These are phyloP conservation scores for Cordyceps cateniannulata DNA, from an alignment of 2,329 filamentous ascomycete species.

Conservation along the genomic window DNA sequence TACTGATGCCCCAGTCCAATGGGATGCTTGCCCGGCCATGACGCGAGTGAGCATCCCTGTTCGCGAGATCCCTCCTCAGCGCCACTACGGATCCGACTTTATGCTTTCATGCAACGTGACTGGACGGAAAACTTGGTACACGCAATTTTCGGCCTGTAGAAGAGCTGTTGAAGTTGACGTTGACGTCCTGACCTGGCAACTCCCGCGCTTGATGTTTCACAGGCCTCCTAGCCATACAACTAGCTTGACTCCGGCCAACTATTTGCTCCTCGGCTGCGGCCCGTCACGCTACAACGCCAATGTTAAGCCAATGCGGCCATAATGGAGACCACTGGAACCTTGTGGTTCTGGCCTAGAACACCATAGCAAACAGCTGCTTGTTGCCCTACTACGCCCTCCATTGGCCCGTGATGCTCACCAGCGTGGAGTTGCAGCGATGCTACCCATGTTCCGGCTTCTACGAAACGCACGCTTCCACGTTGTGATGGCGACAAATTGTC, in stretches of 20 bases:
- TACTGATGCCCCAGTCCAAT: constrained; percentile 1
- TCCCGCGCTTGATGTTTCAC: neutral
- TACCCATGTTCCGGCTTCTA: neutral
- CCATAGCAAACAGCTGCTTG: neutral
- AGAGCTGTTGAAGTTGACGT: neutral
- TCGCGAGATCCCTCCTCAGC: neutral
- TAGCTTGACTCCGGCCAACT: neutral
- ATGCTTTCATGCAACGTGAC: too few relatives aligned
- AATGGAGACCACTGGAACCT: neutral
- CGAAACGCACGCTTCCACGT: neutral
- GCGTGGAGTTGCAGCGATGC: neutral
- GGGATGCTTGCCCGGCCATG: neutral
- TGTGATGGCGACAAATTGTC: neutral
- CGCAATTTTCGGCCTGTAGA: too few relatives aligned
- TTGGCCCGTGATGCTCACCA: neutral
- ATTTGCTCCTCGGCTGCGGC: neutral
- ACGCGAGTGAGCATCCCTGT: constrained; percentile 1
- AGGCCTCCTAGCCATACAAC: neutral
- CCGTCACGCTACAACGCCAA: constrained; percentile 4
- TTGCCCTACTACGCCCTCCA: neutral
- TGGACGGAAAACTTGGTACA: too few relatives aligned
- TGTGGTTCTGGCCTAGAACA: neutral
- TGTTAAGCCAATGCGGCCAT: neutral
- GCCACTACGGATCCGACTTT: neutral
- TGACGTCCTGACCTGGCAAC: neutral